These are phyloP conservation scores for Cryptococcus sp. DNA, from an alignment of 1,284 basidiomycete genomes.

Conservation along the genomic window DNA sequence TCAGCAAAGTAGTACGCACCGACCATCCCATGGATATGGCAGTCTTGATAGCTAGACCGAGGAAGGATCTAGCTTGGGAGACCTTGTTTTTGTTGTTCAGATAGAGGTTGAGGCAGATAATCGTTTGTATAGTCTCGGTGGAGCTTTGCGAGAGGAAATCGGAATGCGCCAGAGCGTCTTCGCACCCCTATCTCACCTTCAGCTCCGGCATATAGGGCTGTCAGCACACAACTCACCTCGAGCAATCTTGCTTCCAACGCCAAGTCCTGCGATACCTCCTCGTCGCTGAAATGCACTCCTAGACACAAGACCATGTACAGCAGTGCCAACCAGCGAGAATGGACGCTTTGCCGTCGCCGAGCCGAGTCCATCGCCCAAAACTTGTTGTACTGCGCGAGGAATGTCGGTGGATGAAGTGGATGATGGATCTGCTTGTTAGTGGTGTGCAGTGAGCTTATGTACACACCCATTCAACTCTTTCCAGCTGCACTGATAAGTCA, in stretches of 20 bases:
- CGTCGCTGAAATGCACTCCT: slow-evolving; percentile 20
- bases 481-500: slow-evolving; percentile 11
- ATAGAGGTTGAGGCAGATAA: slow-evolving; percentile 24
- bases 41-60: slow-evolving; percentile 47
- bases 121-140: slow-evolving; percentile 21
- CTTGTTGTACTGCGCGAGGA: slow-evolving; percentile 22
- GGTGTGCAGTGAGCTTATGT: not conserved
- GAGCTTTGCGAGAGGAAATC: slow-evolving; percentile 17
- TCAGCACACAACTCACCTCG: slow-evolving; percentile 7
- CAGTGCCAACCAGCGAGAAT: slow-evolving; percentile 20
- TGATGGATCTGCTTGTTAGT: slow-evolving; percentile 17
- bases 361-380: slow-evolving; percentile 15
- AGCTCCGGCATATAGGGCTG: not conserved
- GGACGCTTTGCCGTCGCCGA: slow-evolving; percentile 11
- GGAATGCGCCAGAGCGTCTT: slow-evolving; percentile 16
- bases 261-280: slow-evolving; percentile 9
- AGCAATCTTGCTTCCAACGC: slow-evolving; percentile 10
- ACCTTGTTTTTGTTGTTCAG: slow-evolving; percentile 47
- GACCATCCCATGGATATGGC: slow-evolving; percentile 19
- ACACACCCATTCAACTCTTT: slow-evolving; percentile 26
- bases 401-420: slow-evolving; percentile 21
- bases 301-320: slow-evolving; percentile 19
- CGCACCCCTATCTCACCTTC: slow-evolving; percentile 10
- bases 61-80: slow-evolving; percentile 43
- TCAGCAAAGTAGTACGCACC: slow-evolving; percentile 9